Percentiles rank a stretch among this genome's conserved stretches.
phyloP scores from a whole-genome alignment of 495 filamentous ascomycete species.

The Lophiotrema nucula region DNA sequence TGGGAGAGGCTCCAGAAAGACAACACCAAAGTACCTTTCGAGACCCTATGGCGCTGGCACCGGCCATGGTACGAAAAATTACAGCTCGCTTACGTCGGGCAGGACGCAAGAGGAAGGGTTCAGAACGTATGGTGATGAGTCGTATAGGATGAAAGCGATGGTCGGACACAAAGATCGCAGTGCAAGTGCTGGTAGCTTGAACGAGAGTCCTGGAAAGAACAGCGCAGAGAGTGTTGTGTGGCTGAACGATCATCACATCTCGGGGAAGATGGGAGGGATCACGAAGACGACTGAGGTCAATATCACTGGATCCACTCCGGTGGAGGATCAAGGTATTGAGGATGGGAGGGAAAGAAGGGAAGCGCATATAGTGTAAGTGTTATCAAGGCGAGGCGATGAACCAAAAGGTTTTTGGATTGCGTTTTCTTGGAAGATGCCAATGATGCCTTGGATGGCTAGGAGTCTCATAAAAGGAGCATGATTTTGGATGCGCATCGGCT shows the following conservation, averaged over 20 bases:
- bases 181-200: background rate
- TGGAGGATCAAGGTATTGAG: too few species aligned
- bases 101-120: conserved; percentile 1
- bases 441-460: too few species aligned
- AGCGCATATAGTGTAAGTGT: too few species aligned
- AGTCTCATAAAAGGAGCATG: too few species aligned
- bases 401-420: too few species aligned
- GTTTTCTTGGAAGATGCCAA: too few species aligned
- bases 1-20: conserved; percentile 15
- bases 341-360: too few species aligned
- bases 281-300: conserved; percentile 27
- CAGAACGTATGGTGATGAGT: conserved; percentile 1
- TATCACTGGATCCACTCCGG: background rate
- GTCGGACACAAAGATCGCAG: conserved; percentile 3
- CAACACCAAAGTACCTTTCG: conserved; percentile 14
- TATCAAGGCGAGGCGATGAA: too few species aligned
- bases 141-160: conserved; percentile 19
- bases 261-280: conserved; percentile 19
- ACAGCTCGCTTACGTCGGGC: conserved; percentile 23
- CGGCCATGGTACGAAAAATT: conserved; percentile 13
- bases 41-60: conserved; percentile 18
- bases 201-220: conserved; percentile 4
- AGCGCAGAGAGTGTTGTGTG: conserved; percentile 15
- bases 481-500: too few species aligned
- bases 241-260: background rate